Base-by-base conservation (phyloP, 202 grass and related monocot genomes). In the Elaeis oleifera region DNA sequence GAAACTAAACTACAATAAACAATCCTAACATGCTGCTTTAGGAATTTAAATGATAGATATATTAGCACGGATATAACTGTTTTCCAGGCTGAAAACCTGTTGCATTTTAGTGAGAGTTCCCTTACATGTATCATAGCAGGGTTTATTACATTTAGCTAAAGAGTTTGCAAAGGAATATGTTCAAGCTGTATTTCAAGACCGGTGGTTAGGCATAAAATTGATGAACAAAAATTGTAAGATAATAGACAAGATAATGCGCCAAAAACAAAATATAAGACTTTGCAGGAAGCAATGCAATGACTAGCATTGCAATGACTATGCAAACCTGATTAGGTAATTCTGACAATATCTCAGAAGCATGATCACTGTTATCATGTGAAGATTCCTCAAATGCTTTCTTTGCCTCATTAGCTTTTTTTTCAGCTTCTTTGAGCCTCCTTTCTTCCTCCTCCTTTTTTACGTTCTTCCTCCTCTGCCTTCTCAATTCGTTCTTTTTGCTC, bases 401-500 rank as follows among this genome's bases (percentile, higher is more conserved):
- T 74, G 70, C 82, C 18, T 65, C 65, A 50, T 51, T 60, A 0
- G 83, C 75, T 80, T 84, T 28, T 8, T 68, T 89, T 76, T 86
- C 82, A 49, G 80, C 82, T 73, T 89, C 88, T 80, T 89, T 99
- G 27, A 84, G 69, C 69, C 59, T 89, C 69, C 86, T 92, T 84
- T 97, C 82, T 79, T 99, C 94, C 50, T 84, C 76, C 60, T 92
- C 94, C 83, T 59, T 68, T 86, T 77, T 89, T 58, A 3, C 73
- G 82, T 24, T 89, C 94, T 83, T 84, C 88, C 57, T 91, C 79
- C 74, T 99, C 88, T 60, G 80, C 94, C 39, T 99, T 86, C 55
- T 99, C 88, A 79, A 99, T 92, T 29, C 87, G 76, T 65, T 61
- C 86, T 79, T 99, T 99, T 79, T 99, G 85, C 49, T 89, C 88